Evolutionary conservation across 2,329 filamentous ascomycete species (phyloP), one percentile per base, ranked within the genome.

Genomic region (Beauveria sp.): DNA sequence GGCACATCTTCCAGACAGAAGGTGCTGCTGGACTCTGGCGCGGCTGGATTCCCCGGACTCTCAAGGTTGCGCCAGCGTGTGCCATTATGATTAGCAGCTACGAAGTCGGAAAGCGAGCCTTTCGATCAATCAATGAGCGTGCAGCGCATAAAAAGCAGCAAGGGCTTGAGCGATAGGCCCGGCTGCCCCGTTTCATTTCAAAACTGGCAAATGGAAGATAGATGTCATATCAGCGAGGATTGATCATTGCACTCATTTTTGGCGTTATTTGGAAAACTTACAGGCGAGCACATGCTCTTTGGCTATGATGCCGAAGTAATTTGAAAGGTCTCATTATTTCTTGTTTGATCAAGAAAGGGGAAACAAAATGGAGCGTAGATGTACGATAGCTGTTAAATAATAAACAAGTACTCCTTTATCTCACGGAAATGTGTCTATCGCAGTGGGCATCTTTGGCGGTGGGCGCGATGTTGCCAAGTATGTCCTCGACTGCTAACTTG

Each of bases 51-150:
- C 92, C 95, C 0, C 83, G 95, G 45, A 96, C 91, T 67, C 79
- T 98, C 64, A 98, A 98, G 73, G 93, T 99, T 5, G 93, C 95
- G 1, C 95, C 95, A 1, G 91, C 93, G 0, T 99, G 95, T 75
- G 95, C 95, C 31, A 98, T 99, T 72, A 99, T 99, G 95, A 98
- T 99, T 72, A 96, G 91, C 72, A 96, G 89, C 72, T 99, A 98
- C 74, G 95, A 99, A 75, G 84, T 98, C 43, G 93, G 95, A 56
- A 99, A 99, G 81, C 88, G 90, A 73, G 87, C 89, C 72, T 96
- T 96, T 40, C 82, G 86, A 60, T 82, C 84, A 12, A 85, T 91
- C 55, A 97, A 98, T 64, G 80, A 84, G 69, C 76, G 72, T 22
- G 64, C 68, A 1, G 55, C 52, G 38, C 63, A 43, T 1, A 65